Conservation (phyloP, 495 filamentous ascomycete genomes). For the Trichoderma parareesei region DNA sequence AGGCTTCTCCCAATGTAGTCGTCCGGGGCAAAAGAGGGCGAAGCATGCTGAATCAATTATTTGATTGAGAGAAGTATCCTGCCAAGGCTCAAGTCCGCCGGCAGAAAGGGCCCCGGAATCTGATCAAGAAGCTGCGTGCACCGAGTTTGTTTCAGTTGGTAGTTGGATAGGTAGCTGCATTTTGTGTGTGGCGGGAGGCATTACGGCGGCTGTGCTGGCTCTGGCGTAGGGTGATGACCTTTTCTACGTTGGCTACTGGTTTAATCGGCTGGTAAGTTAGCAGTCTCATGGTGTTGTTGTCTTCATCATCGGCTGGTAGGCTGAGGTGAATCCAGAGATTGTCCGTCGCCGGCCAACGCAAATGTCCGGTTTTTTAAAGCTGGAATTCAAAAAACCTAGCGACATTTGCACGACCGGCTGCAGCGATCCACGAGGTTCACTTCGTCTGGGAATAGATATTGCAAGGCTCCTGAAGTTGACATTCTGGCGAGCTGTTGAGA, state of each 20-base stretch:
- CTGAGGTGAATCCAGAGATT: not conserved
- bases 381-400: too few relatives aligned
- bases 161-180: not conserved
- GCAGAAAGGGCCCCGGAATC: not conserved
- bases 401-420: not conserved
- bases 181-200: not conserved
- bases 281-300: not conserved
- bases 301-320: slow-evolving; percentile 4
- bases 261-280: not conserved
- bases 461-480: not conserved
- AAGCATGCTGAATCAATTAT: not conserved
- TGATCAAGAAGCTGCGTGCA: not conserved
- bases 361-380: too few relatives aligned
- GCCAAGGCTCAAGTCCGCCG: not conserved
- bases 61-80: not conserved
- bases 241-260: slow-evolving; percentile 7
- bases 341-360: not conserved
- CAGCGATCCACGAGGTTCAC: not conserved
- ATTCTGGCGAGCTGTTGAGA: not conserved
- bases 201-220: not conserved
- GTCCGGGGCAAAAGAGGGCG: not conserved
- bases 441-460: not conserved
- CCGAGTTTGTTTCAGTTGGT: not conserved
- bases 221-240: not conserved
- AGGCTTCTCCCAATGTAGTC: not conserved